Evolutionary conservation across 768 basidiomycete species (phyloP), one percentile per base, ranked within the genome.

Genomic region (Podaxis sp.): DNA sequence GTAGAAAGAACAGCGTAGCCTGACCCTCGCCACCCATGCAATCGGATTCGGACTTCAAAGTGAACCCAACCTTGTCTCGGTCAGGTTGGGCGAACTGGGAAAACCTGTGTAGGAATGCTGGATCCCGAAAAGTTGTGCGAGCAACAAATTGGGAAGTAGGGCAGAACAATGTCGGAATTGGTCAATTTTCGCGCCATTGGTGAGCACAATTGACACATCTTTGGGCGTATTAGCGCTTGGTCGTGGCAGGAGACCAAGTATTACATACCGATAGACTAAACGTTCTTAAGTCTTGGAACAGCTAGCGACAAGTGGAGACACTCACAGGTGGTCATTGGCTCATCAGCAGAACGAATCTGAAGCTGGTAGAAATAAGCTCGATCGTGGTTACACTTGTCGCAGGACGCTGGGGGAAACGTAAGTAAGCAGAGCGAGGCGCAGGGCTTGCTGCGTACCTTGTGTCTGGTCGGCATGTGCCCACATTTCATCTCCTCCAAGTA

Each of bases 381-480:
- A 51, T 84, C 81, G 71, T 89, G 80, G 70, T 96, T 95, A 73
- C 96, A 99, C 67, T 94, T 94, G 54, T 80, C 80, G 69, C 86
- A 87, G 7, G 75, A 79, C 15, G 85, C 85, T 87, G 61, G 0
- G 19, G 24, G 17, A 53, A 29, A 36, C 54, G 4, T 29, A 27
- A 38, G 52, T 19, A 27, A 12, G 46, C 17, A 36, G 25, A 56
- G 33, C 19, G 17, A 9, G 8, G 33, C 1, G 6, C 22, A 55
- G n/a, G 15, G 22, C 59, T 37, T 33, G 59, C 27, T 5, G 56
- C 51, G 17, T 52, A 93, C 94, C 88, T 67, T 86, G 82, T 0
- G 91, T 94, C 53, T 88, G 86, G 74, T 96, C 96, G 2, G 95
- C 96, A 73, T 97, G 91, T 60, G 89, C 90, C 94, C 96, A 97